Evolutionary conservation across 129 eudicot genomes (phyloP).

Genomic region (sunflower (Helianthus annuus)): DNA sequence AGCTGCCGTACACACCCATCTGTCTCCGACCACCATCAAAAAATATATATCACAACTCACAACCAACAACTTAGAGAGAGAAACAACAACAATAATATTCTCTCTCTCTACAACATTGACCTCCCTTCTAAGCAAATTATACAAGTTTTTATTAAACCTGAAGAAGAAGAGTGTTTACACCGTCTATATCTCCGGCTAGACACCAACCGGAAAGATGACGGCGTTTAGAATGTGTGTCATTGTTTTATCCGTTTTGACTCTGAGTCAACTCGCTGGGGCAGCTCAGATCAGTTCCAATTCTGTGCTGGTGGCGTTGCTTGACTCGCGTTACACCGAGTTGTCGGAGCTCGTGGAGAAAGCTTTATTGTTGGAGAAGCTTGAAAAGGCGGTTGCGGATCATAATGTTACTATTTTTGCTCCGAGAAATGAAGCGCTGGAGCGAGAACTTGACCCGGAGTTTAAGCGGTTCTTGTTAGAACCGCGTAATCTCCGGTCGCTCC

Average conservation of each 20-base stretch:
- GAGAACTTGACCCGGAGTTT: conserved; percentile 79
- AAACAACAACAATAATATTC: not conserved
- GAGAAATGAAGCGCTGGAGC: conserved; percentile 67
- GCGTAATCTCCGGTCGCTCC: conserved; percentile 66
- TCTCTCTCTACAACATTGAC: conserved; percentile 22
- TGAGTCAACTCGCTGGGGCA: conserved; percentile 12
- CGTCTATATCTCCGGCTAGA: conserved; percentile 21
- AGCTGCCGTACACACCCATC: conserved; percentile 28
- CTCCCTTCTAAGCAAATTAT: conserved; percentile 37
- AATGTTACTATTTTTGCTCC: conserved; percentile 95
- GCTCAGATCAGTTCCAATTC: conserved; percentile 50
- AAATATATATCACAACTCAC: conserved; percentile 29
- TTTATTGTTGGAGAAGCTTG: conserved; percentile 57
- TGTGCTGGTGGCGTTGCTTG: conserved; percentile 52
- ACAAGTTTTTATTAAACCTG: conserved; percentile 16
- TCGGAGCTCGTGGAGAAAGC: conserved; percentile 90
- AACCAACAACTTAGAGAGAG: conserved; percentile 16
- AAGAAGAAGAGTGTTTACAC: conserved; percentile 10
- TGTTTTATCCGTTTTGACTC: not conserved
- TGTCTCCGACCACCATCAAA: conserved; percentile 21
- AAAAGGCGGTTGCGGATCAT: conserved; percentile 52
- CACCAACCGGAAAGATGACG: conserved; percentile 32
- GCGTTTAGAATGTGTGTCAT: conserved; percentile 17
- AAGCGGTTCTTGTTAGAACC: conserved; percentile 82
- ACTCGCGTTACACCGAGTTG: conserved; percentile 66